Conservation (phyloP, 768 basidiomycete species). For the Leccinum boreale region DNA sequence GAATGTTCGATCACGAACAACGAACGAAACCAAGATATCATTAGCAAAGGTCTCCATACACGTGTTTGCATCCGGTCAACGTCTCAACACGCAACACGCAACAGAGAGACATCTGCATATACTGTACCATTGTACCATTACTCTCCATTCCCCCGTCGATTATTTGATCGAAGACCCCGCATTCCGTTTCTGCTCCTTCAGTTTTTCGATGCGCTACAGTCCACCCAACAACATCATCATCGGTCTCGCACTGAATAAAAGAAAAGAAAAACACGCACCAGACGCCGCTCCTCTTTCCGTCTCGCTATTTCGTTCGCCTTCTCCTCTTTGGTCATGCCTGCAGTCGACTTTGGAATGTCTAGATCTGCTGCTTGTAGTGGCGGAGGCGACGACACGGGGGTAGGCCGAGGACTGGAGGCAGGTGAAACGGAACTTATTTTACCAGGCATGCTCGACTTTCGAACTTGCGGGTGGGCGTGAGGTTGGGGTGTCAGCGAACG, state of each 20-base stretch:
- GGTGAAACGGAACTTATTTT: constrained; percentile 10
- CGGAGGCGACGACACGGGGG: constrained; percentile 25
- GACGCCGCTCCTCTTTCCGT: constrained; percentile 88
- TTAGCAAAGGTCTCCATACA: not conserved
- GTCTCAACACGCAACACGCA: not conserved
- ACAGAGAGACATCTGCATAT: not conserved
- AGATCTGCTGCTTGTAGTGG: constrained; percentile 7
- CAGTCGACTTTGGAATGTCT: constrained; percentile 30
- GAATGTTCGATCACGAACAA: too few species aligned
- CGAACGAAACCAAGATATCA: too few species aligned
- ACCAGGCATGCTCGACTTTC: not conserved
- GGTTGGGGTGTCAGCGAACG: constrained; percentile 23
- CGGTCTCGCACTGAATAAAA: not conserved
- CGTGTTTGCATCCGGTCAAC: not conserved
- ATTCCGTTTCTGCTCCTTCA: constrained; percentile 79
- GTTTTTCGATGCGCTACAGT: constrained; percentile 64
- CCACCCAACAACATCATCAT: not conserved
- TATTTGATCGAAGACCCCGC: constrained; percentile 15
- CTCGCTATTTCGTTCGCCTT: constrained; percentile 91
- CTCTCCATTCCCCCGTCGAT: not conserved
- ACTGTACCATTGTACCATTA: not conserved
- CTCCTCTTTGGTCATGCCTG: constrained; percentile 78
- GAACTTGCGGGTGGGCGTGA: constrained; percentile 3
- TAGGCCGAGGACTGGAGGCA: constrained; percentile 19
- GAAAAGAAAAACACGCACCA: constrained; percentile 45